Conservation (phyloP, 164 flowering plant species). For the Nymphaea thermarum region DNA sequence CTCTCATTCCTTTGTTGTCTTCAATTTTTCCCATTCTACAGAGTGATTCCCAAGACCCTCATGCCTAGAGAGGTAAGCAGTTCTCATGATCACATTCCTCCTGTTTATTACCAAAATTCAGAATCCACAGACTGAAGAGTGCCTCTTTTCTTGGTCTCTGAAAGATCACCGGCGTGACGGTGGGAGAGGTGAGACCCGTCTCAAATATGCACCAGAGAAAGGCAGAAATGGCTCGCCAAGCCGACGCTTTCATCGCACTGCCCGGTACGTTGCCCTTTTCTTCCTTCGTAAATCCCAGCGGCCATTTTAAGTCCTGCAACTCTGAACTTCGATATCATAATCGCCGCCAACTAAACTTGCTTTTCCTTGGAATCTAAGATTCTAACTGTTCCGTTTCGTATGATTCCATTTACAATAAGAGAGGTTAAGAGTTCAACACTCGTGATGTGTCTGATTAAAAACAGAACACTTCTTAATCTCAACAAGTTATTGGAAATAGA, state of each 20-base stretch:
- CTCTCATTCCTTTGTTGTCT: neutral
- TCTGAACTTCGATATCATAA: neutral
- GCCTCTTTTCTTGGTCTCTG: neutral
- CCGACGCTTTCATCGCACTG: slow-evolving; percentile 79
- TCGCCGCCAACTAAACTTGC: neutral
- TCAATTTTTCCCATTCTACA: slow-evolving; percentile 13
- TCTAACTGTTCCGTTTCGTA: neutral
- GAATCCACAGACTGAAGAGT: neutral
- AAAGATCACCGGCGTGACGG: slow-evolving; percentile 55
- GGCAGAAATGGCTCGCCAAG: slow-evolving; percentile 87
- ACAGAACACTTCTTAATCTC: neutral
- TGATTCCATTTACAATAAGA: neutral
- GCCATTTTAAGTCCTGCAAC: too few species aligned
- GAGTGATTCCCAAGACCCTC: slow-evolving; percentile 66
- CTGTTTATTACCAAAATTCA: neutral
- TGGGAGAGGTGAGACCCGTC: slow-evolving; percentile 71
- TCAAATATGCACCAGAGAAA: slow-evolving; percentile 78
- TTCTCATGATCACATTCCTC: neutral
- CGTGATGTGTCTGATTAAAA: neutral
- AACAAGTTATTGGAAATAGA: neutral
- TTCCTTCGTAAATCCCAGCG: neutral
- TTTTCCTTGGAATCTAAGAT: neutral
- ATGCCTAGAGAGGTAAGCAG: slow-evolving; percentile 63
- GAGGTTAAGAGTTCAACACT: too few species aligned
- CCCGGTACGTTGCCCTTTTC: slow-evolving; percentile 37